Evolutionary conservation across 352 stramenopile genomes (phyloP).

Genomic region (Phytophthora foliorum): DNA sequence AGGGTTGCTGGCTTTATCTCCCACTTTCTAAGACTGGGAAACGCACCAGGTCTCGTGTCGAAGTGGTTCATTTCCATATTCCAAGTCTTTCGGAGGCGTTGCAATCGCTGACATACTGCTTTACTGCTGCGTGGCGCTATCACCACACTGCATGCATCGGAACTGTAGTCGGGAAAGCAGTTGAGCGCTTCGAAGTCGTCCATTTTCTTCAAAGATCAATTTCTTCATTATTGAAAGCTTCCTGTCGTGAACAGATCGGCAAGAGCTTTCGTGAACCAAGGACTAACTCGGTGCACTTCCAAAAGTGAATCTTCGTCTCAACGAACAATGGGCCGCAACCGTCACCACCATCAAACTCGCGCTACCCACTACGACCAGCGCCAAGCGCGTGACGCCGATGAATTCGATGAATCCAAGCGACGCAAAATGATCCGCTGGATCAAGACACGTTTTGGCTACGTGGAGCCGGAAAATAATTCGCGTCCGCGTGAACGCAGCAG

Average conservation of each 20-base stretch:
- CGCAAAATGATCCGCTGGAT: slow-evolving; percentile 73
- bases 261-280: not conserved
- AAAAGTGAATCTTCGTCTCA: not conserved
- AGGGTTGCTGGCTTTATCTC: slow-evolving; percentile 27
- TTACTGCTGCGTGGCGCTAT: slow-evolving; percentile 27
- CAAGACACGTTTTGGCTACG: slow-evolving; percentile 56
- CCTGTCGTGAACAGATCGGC: slow-evolving; percentile 3
- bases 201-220: not conserved
- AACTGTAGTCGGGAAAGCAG: slow-evolving; percentile 2
- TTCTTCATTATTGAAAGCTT: slow-evolving; percentile 30
- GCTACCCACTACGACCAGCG: slow-evolving; percentile 55
- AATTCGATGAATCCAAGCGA: slow-evolving; percentile 60
- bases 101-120: slow-evolving; percentile 2
- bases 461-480: slow-evolving; percentile 12
- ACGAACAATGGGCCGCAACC: slow-evolving; percentile 29
- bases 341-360: slow-evolving; percentile 33
- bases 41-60: slow-evolving; percentile 1
- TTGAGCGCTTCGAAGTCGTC: not conserved
- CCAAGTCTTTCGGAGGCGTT: not conserved
- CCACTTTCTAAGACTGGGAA: slow-evolving; percentile 9
- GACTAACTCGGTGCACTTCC: no score
- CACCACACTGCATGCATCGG: slow-evolving; percentile 27
- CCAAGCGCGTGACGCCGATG: slow-evolving; percentile 36
- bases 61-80: slow-evolving; percentile 33
- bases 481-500: slow-evolving; percentile 27